Percentiles rank a stretch among this genome's conserved stretches.
Evolutionary conservation across 2,329 filamentous ascomycete species (phyloP).

Genomic region (Trichoderma gracile): DNA sequence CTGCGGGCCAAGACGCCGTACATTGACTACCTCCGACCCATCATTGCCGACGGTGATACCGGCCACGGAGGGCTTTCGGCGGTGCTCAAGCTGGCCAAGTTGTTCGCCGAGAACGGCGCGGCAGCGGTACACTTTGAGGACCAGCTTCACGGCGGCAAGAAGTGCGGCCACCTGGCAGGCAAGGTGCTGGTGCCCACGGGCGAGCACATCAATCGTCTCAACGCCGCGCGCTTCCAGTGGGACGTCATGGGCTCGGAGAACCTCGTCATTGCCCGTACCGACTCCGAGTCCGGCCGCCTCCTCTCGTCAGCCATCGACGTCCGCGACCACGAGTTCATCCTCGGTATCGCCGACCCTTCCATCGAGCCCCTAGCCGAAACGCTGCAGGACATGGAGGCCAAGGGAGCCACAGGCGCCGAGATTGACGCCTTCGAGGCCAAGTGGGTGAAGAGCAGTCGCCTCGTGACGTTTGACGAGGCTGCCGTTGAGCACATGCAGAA

Average conservation of each 20-base stretch:
- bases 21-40: constrained; percentile 88
- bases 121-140: constrained; percentile 98
- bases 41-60: constrained; percentile 94
- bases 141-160: constrained; percentile 96
- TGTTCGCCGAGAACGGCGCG: constrained; percentile 95
- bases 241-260: constrained; percentile 97
- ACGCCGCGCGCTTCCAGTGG: constrained; percentile 94
- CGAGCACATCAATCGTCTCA: constrained; percentile 94
- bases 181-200: constrained; percentile 93
- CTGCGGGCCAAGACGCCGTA: constrained; percentile 78
- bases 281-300: constrained; percentile 90
- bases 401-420: constrained; percentile 73
- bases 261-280: constrained; percentile 89
- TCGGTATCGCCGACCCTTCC: constrained; percentile 75
- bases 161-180: constrained; percentile 93
- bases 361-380: constrained; percentile 82
- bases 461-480: constrained; percentile 91
- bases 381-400: constrained; percentile 83
- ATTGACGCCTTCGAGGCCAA: constrained; percentile 83
- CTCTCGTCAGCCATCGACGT: constrained; percentile 89
- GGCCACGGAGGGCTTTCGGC: constrained; percentile 91
- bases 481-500: constrained; percentile 71
- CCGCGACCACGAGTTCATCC: constrained; percentile 95
- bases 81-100: constrained; percentile 92
- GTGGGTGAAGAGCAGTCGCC: constrained; percentile 83